Evolutionary conservation across 208 protist genomes (phyloP).

Genomic region (Novymonas esmeraldas): DNA sequence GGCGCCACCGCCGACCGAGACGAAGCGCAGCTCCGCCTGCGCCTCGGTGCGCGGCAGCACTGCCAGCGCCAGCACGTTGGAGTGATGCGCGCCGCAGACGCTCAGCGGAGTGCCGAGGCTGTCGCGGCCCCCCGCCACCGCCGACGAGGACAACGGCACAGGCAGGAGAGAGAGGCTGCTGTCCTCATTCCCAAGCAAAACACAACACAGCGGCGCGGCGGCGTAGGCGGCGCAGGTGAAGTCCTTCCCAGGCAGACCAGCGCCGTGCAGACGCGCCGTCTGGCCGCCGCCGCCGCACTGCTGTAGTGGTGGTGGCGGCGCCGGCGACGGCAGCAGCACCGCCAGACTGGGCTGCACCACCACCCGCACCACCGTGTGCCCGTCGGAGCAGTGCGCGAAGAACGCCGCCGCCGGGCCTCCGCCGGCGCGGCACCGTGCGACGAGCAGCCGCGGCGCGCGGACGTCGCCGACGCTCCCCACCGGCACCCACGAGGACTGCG

Average conservation of each 20-base stretch:
- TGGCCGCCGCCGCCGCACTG: neutral
- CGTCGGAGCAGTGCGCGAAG: conserved; percentile 76
- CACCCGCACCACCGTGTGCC: conserved; percentile 18
- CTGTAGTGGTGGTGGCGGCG: neutral
- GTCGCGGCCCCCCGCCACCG: too few species aligned
- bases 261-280: conserved; percentile 39
- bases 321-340: neutral
- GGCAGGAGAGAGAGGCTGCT: conserved; percentile 47
- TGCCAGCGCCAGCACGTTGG: conserved; percentile 71
- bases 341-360: neutral
- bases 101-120: conserved; percentile 17
- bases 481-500: conserved; percentile 34
- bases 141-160: neutral
- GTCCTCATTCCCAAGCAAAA: conserved; percentile 76
- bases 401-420: too few species aligned
- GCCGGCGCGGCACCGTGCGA: conserved; percentile 10
- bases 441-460: conserved; percentile 59
- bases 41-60: conserved; percentile 16
- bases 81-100: conserved; percentile 67
- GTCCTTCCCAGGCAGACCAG: conserved; percentile 61
- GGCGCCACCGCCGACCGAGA: conserved; percentile 57
- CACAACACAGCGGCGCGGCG: conserved; percentile 20
- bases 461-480: conserved; percentile 49
- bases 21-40: conserved; percentile 34
- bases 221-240: conserved; percentile 61